A percentile compares a stretch with the other conserved stretches of the same genome.
These are phyloP conservation scores for Lentinula aciculospora DNA, from an alignment of 768 basidiomycete species.

Conservation along the genomic window DNA sequence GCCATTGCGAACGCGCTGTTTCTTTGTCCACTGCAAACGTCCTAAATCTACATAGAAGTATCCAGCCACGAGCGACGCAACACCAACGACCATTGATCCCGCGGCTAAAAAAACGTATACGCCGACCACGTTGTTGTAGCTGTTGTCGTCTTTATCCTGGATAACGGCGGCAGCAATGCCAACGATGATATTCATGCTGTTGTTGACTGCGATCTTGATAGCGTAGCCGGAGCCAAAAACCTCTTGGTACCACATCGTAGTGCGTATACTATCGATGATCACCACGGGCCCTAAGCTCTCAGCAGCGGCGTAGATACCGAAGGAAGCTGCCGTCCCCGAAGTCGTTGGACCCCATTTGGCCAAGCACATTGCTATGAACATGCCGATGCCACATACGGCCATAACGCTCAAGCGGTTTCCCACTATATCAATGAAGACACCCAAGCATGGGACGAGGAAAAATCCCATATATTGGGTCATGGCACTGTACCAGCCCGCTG, in stretches of 20 bases:
- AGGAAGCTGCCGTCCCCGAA: not conserved
- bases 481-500: not conserved
- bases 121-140: not conserved
- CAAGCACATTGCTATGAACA: not conserved
- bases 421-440: not conserved
- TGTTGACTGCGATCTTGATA: not conserved
- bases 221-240: not conserved
- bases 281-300: not conserved
- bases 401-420: not conserved
- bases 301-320: not conserved
- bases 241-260: not conserved
- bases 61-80: not conserved
- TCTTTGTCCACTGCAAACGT: not conserved
- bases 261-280: not conserved
- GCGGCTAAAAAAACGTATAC: not conserved
- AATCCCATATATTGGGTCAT: not conserved
- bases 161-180: not conserved
- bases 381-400: not conserved
- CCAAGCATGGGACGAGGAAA: not conserved
- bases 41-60: not conserved
- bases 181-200: not conserved
- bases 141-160: not conserved
- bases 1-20: not conserved
- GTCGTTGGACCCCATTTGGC: not conserved
- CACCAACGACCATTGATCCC: not conserved